Base-by-base conservation (phyloP, 345 rosid genomes). In the Ceriops tagal region DNA sequence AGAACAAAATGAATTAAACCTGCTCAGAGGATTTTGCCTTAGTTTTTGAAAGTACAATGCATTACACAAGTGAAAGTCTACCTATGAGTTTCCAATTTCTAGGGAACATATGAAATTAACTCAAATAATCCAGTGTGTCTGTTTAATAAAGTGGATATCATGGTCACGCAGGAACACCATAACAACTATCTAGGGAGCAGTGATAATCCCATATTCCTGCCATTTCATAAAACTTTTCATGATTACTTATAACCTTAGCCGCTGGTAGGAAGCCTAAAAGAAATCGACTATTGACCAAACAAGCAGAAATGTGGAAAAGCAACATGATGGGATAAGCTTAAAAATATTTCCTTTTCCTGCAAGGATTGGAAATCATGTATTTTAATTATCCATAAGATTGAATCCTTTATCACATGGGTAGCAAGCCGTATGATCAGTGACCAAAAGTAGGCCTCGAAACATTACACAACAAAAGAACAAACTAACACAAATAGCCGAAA, bases 11-110 rank as follows among this genome's bases (percentile, higher is more conserved):
- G 11, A 32, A 30, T 21, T 10, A 1, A 32, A 32, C 43, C 46
- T 28, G 65, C 3, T 21, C 60, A 47, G 47, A 43, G 55, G 37
- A 20, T 64, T 58, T 71, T 53, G 39, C 59, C 19, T 51, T 70
- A 37, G 47, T 67, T 66, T 28, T 30, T 10, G 27, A 60, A 60
- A 39, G 55, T 32, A 60, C 0, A 52, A 21, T 1, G 24, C 30
- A 32, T 8, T 15, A 64, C 26, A 22, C 19, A 61, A 7, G 21
- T 3, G 46, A 64, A 34, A 34, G 32, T 35, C 34, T 20, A 8
- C 71, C 59, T 8, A 19, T 30, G 60, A 21, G 26, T n/a, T 32
- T 72, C 0, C 52, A 53, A 46, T 6, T 39, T 39, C 46, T 39
- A 4, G 6, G 24, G 49, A 26, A 64, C 37, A 61, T 49, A 8